Percentiles rank a stretch among this genome's conserved stretches.
These are phyloP conservation scores for Cladophialophora bantiana DNA, from an alignment of 2,329 filamentous ascomycete species.

Conservation along the genomic window DNA sequence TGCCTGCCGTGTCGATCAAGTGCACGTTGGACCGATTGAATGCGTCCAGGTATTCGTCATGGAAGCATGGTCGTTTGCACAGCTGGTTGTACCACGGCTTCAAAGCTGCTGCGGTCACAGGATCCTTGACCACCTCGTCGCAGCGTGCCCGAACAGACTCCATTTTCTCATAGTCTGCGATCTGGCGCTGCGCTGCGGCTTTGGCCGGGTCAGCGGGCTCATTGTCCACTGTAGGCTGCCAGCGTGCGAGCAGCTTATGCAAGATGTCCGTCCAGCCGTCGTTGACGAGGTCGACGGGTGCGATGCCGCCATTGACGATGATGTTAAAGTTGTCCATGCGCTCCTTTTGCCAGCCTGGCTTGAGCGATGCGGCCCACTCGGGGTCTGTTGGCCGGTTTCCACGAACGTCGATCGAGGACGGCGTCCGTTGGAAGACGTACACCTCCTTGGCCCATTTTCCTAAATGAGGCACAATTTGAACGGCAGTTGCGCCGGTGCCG, in stretches of 20 bases:
- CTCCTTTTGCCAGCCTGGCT: slow-evolving; percentile 42
- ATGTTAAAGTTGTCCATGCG: slow-evolving; percentile 44
- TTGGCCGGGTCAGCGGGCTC: slow-evolving; percentile 16
- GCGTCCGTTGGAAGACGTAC: slow-evolving; percentile 47
- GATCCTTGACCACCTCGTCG: slow-evolving; percentile 61
- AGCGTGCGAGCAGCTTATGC: slow-evolving; percentile 22
- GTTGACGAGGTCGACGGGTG: slow-evolving; percentile 40
- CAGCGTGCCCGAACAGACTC: slow-evolving; percentile 51
- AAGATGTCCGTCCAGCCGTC: slow-evolving; percentile 43
- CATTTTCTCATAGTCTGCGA: slow-evolving; percentile 37
- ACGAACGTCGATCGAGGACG: slow-evolving; percentile 46
- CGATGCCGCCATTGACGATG: slow-evolving; percentile 36
- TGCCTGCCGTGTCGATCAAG: slow-evolving; percentile 66
- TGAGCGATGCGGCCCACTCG: slow-evolving; percentile 21
- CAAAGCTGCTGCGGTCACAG: slow-evolving; percentile 58
- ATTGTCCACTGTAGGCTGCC: neutral
- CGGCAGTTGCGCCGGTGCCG: slow-evolving; percentile 51
- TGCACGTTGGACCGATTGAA: slow-evolving; percentile 68
- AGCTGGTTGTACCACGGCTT: slow-evolving; percentile 67
- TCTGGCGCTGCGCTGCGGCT: slow-evolving; percentile 28
- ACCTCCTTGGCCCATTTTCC: slow-evolving; percentile 42
- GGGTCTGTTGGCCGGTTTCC: slow-evolving; percentile 31
- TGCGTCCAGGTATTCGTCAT: slow-evolving; percentile 63
- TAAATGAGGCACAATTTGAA: slow-evolving; percentile 50
- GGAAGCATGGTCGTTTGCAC: slow-evolving; percentile 70